Conservation (phyloP, 2,329 filamentous ascomycete species). For the Trichoderma oligosporum region DNA sequence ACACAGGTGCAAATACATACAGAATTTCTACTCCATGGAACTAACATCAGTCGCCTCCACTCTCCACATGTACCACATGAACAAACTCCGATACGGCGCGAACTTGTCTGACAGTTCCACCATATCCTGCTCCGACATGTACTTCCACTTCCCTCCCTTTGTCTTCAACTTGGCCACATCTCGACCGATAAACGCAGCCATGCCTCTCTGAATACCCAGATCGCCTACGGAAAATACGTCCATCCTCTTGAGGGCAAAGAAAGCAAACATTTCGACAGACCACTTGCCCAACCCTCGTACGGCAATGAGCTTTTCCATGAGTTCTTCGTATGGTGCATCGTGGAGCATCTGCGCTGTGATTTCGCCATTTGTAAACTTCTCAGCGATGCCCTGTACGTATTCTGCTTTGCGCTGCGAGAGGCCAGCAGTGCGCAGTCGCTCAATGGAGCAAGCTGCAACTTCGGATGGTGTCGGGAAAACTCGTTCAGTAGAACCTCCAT, state of each 20-base stretch:
- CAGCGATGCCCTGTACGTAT: constrained; percentile 81
- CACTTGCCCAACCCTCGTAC: constrained; percentile 84
- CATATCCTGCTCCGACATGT: constrained; percentile 95
- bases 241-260: constrained; percentile 88
- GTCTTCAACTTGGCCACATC: constrained; percentile 81
- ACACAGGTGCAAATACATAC: background rate
- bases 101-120: constrained; percentile 74
- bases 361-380: constrained; percentile 73
- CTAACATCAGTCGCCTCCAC: constrained; percentile 75
- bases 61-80: constrained; percentile 99
- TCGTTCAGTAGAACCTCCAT: constrained; percentile 19
- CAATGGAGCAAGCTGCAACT: constrained; percentile 61
- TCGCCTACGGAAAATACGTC: constrained; percentile 93
- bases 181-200: constrained; percentile 79
- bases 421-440: constrained; percentile 74
- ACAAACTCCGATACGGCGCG: constrained; percentile 81
- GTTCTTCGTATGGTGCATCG: constrained; percentile 76
- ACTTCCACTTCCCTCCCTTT: constrained; percentile 90
- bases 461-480: constrained; percentile 73
- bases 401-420: constrained; percentile 94
- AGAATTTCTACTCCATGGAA: constrained; percentile 47
- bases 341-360: constrained; percentile 72
- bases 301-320: constrained; percentile 76
- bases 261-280: constrained; percentile 98
- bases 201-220: constrained; percentile 88